Conservation (phyloP, 2,329 filamentous ascomycete species). For the Trichoderma gracile region DNA sequence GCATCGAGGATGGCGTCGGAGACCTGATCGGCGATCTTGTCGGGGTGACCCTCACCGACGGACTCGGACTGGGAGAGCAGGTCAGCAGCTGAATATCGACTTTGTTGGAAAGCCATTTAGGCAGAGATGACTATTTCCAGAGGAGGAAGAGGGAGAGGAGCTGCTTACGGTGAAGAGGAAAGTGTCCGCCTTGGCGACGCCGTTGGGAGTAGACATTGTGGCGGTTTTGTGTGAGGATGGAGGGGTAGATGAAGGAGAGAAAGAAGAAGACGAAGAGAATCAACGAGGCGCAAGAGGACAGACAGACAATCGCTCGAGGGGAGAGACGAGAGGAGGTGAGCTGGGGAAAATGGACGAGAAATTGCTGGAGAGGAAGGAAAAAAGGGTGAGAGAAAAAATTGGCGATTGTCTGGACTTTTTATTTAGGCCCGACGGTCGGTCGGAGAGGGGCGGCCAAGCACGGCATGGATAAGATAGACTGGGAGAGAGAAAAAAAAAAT, state of each 20-base stretch:
- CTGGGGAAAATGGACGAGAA: background rate
- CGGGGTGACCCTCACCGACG: constrained; percentile 86
- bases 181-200: constrained; percentile 56
- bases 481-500: background rate
- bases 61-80: constrained; percentile 69
- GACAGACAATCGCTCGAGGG: constrained; percentile 2
- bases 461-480: constrained; percentile 15
- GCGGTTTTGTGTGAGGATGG: constrained; percentile 32
- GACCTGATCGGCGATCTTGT: constrained; percentile 98
- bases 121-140: background rate
- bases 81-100: constrained; percentile 30
- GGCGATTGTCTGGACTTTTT: constrained; percentile 9
- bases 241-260: constrained; percentile 22
- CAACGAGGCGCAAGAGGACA: constrained; percentile 1
- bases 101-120: background rate
- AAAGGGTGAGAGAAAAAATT: constrained; percentile 4
- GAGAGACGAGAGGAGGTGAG: background rate
- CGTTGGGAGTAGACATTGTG: constrained; percentile 61
- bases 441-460: constrained; percentile 14
- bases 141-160: background rate
- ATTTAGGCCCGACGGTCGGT: constrained; percentile 18
- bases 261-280: constrained; percentile 31
- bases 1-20: constrained; percentile 98
- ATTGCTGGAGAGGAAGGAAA: constrained; percentile 3
- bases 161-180: constrained; percentile 77